Percentiles rank a stretch among this genome's conserved stretches.
Evolutionary conservation across 2,329 filamentous ascomycete genomes (phyloP).

Genomic region (Tolypocladium endophyticum): DNA sequence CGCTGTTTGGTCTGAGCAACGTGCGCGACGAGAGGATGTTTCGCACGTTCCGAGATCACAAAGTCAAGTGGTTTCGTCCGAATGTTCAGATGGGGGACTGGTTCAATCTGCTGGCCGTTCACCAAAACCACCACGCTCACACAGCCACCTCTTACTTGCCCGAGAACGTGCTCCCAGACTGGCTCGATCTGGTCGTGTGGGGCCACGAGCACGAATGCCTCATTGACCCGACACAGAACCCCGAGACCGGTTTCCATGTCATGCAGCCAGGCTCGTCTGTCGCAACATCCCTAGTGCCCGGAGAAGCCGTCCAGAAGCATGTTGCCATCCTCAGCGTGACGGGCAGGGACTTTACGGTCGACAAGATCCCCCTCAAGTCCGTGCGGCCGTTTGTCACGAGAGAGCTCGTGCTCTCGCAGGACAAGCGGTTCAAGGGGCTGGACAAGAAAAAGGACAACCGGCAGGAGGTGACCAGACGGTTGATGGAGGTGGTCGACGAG

Average conservation of each 20-base stretch:
- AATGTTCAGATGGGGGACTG: slow-evolving; percentile 72
- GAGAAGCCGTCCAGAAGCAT: slow-evolving; percentile 85
- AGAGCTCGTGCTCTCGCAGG: slow-evolving; percentile 68
- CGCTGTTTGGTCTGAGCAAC: slow-evolving; percentile 89
- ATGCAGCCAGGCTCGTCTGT: slow-evolving; percentile 97
- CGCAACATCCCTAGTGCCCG: slow-evolving; percentile 81
- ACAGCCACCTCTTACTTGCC: slow-evolving; percentile 90
- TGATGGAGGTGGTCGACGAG: slow-evolving; percentile 71
- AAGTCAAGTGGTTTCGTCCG: slow-evolving; percentile 88
- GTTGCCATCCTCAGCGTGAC: slow-evolving; percentile 78
- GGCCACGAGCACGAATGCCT: slow-evolving; percentile 95
- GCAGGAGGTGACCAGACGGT: slow-evolving; percentile 63
- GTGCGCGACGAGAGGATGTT: slow-evolving; percentile 92
- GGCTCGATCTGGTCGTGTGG: slow-evolving; percentile 88
- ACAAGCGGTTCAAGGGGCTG: slow-evolving; percentile 65
- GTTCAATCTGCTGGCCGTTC: slow-evolving; percentile 92
- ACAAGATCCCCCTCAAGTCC: slow-evolving; percentile 74
- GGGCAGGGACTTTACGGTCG: slow-evolving; percentile 68
- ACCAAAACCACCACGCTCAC: slow-evolving; percentile 92
- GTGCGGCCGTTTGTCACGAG: slow-evolving; percentile 85
- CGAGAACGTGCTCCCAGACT: slow-evolving; percentile 84
- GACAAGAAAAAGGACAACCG: slow-evolving; percentile 77
- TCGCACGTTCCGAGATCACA: slow-evolving; percentile 82
- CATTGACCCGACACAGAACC: slow-evolving; percentile 74
- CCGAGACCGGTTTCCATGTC: slow-evolving; percentile 84